Evolutionary conservation across 768 basidiomycete genomes (phyloP).

Genomic region (Scleroderma bovista): DNA sequence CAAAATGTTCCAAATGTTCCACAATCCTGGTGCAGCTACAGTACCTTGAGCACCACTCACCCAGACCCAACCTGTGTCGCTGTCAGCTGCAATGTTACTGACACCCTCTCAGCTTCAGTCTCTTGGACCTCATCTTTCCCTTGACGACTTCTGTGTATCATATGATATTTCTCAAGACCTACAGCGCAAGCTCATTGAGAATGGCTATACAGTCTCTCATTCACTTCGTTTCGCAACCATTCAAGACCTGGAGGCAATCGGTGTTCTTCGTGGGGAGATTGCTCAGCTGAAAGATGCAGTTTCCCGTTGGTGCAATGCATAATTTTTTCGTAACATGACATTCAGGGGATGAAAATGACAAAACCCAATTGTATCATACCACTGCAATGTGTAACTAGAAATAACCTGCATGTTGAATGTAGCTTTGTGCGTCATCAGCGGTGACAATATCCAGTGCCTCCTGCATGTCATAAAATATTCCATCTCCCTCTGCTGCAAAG

Average conservation of each 20-base stretch:
- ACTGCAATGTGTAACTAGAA: background rate
- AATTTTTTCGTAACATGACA: background rate
- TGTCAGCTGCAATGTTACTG: background rate
- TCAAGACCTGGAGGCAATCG: background rate
- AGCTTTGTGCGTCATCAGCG: constrained; percentile 4
- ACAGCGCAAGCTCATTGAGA: background rate
- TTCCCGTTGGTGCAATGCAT: background rate
- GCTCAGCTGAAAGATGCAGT: background rate
- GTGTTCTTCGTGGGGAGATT: background rate
- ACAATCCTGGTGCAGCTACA: background rate
- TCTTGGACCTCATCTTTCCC: constrained; percentile 7
- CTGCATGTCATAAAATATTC: background rate
- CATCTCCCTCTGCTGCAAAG: constrained; percentile 3
- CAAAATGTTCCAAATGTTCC: background rate
- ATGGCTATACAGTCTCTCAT: background rate
- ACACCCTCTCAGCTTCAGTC: background rate
- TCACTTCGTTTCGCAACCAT: background rate
- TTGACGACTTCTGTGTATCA: constrained; percentile 24
- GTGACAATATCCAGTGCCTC: constrained; percentile 6
- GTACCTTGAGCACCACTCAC: background rate
- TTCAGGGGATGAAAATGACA: background rate
- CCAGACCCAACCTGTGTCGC: background rate
- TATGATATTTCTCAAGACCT: constrained; percentile 8
- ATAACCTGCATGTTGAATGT: constrained; percentile 10
- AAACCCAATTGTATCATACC: too few species aligned